Evolutionary conservation across 2,329 filamentous ascomycete species (phyloP).

Genomic region (Nemania sp.): DNA sequence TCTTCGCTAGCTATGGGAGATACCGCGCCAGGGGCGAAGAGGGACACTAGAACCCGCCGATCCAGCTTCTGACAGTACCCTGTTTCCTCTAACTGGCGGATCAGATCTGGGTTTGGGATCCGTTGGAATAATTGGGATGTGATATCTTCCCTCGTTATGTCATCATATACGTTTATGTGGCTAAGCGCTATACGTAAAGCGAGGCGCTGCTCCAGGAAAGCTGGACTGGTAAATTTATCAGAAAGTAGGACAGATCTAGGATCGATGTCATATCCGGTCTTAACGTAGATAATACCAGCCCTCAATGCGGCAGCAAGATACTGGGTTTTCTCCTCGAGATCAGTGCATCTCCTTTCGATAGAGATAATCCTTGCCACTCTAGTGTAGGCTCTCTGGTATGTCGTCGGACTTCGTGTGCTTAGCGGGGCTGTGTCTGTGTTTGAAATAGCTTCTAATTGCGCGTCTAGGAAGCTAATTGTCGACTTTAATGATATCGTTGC

Average conservation of each 20-base stretch:
- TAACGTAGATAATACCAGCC: constrained; percentile 39
- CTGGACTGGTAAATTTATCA: constrained; percentile 16
- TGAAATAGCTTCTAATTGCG: constrained; percentile 41
- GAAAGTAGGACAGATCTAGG: constrained; percentile 34
- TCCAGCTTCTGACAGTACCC: constrained; percentile 40
- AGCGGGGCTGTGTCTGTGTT: constrained; percentile 29
- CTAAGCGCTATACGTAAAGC: constrained; percentile 42
- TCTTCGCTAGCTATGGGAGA: background rate
- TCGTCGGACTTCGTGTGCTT: constrained; percentile 26
- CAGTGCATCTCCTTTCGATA: constrained; percentile 38
- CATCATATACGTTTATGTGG: constrained; percentile 35
- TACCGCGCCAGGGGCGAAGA: constrained; percentile 12
- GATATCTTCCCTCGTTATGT: constrained; percentile 38
- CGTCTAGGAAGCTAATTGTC: constrained; percentile 28
- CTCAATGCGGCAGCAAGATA: constrained; percentile 39
- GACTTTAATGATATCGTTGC: constrained; percentile 27
- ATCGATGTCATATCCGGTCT: constrained; percentile 46
- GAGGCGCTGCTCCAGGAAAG: constrained; percentile 25
- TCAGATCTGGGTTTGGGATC: constrained; percentile 42
- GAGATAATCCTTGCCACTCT: constrained; percentile 41
- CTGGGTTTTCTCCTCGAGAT: constrained; percentile 41
- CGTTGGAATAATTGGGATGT: constrained; percentile 40
- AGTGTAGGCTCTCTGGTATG: constrained; percentile 24
- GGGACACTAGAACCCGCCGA: constrained; percentile 38
- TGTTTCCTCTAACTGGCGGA: constrained; percentile 38